Conservation (phyloP, 1,284 basidiomycete species). For the Tilletiaria anomala region DNA sequence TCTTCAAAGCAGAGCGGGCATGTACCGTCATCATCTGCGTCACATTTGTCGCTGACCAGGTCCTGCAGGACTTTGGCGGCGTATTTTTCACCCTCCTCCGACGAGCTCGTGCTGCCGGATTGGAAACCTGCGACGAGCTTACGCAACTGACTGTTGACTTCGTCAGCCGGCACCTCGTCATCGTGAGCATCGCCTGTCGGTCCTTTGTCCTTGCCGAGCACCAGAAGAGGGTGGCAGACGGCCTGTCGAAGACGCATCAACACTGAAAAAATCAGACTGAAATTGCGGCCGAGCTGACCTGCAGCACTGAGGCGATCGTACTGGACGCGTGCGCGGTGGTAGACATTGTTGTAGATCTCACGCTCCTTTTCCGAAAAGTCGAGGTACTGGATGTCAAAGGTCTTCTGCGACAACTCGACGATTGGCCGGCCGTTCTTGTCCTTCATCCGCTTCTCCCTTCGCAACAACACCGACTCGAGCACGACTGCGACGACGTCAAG, state of each 20-base stretch:
- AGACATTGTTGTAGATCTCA: conserved; percentile 39
- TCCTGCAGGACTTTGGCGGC: no score
- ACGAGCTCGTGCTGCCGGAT: no score
- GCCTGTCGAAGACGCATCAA: conserved; percentile 42
- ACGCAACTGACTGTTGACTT: no score
- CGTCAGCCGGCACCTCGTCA: no score
- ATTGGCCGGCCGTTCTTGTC: conserved; percentile 77
- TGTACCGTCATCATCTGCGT: conserved; percentile 12
- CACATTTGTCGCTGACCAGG: background rate
- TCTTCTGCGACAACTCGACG: conserved; percentile 74
- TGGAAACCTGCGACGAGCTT: conserved; percentile 9
- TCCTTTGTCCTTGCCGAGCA: conserved; percentile 17
- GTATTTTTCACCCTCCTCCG: conserved; percentile 6
- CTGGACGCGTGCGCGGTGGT: conserved; percentile 26
- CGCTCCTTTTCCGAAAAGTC: conserved; percentile 29
- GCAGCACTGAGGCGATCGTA: conserved; percentile 23
- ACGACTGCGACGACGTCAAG: conserved; percentile 37
- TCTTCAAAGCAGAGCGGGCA: conserved; percentile 40
- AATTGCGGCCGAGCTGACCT: conserved; percentile 31
- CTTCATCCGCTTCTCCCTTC: conserved; percentile 83
- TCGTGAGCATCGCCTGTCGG: no score
- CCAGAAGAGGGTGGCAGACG: conserved; percentile 41
- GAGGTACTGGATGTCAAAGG: conserved; percentile 43
- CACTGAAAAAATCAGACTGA: conserved; percentile 41
- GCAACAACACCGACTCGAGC: conserved; percentile 46